A percentile compares a stretch with the other conserved stretches of the same genome.
These are phyloP conservation scores for Russula emetica DNA, from an alignment of 768 basidiomycete species.

Conservation along the genomic window DNA sequence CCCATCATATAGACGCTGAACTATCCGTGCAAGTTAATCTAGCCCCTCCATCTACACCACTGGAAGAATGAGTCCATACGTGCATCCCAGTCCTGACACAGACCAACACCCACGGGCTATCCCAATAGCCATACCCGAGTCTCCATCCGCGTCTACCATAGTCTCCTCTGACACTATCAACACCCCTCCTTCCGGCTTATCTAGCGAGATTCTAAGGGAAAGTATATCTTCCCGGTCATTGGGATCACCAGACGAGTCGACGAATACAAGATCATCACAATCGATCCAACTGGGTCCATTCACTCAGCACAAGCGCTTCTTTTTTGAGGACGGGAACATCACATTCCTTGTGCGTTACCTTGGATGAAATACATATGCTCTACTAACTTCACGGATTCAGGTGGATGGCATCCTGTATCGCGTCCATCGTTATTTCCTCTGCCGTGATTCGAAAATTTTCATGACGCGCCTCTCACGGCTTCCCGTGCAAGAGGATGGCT, in stretches of 20 bases:
- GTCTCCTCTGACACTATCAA: constrained; percentile 1
- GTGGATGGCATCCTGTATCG: constrained; percentile 17
- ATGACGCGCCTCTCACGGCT: constrained; percentile 6
- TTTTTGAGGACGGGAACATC: constrained; percentile 25
- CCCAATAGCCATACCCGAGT: background rate
- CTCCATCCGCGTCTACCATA: background rate
- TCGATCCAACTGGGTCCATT: background rate
- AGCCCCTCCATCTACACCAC: background rate
- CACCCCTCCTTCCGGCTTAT: background rate
- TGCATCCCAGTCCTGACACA: background rate
- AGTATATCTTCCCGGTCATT: background rate
- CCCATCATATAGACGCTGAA: background rate
- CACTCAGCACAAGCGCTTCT: constrained; percentile 17
- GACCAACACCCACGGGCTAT: background rate
- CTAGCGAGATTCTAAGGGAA: background rate
- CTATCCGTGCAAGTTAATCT: background rate
- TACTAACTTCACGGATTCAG: background rate
- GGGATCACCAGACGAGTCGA: background rate
- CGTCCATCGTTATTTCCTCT: constrained; percentile 26
- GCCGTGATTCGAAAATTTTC: constrained; percentile 20
- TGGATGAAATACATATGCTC: background rate
- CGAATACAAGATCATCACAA: background rate
- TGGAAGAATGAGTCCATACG: background rate
- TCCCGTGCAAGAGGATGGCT: background rate
- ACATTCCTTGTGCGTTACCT: constrained; percentile 17